Evolutionary conservation across 495 filamentous ascomycete genomes (phyloP), one percentile per base, ranked within the genome.

Genomic region (Lichenothelia convexa): DNA sequence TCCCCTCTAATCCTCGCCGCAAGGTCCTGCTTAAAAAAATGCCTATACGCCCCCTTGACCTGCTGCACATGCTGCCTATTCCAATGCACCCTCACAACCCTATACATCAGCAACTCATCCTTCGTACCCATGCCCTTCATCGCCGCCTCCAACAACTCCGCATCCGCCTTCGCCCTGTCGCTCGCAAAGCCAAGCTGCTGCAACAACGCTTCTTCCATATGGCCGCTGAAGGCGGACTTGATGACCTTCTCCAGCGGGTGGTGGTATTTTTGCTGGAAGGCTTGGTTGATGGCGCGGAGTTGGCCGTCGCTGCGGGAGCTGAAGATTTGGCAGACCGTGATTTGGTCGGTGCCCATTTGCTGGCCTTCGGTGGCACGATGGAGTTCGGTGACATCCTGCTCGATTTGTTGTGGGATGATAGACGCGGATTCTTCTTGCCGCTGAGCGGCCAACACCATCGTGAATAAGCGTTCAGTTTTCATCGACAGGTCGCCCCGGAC

Each of bases 81-180:
- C 87, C 87, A 95, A 46, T 93, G 84, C 21, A 67, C 50, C 23
- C 79, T 64, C 4, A 93, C 69, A 8, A 85, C 64, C 8, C 86
- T 59, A 18, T 71, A 63, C 21, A 84, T 65, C n/a, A 95, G 59
- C 26, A 78, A 57, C 18, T 77, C 63, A 43, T 95, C 87, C 53
- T 86, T 86, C 1, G 87, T 95, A 0, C 87, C 87, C 35, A 75
- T 42, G 0, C 87, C 89, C 6, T 70, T 67, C 85, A 94, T 94
- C 15, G 78, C 68, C 12, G 79, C 78, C 50, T 95, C 84, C 11
- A 95, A 61, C 5, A 76, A 57, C 18, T 66, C 61, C 0, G 89
- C 87, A 47, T 93, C 86, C 30, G 79, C 70, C 67, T 77, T 75
- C 17, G 78, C 80, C 34, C 76, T 78, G 47, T 95, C 81, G 8